These are phyloP conservation scores for Candida pini DNA, from an alignment of 805 yeast species.

Conservation along the genomic window DNA sequence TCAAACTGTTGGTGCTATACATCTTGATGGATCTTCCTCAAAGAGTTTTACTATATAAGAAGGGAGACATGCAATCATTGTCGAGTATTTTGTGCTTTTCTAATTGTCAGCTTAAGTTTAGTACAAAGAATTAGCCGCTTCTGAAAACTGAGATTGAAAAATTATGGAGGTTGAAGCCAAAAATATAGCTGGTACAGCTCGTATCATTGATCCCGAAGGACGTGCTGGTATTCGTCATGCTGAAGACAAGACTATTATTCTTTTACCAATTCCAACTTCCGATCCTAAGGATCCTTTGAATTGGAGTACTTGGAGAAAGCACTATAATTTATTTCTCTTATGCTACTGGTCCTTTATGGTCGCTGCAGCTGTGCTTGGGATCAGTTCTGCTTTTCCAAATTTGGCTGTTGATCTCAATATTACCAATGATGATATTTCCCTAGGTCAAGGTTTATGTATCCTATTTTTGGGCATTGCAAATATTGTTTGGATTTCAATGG, in stretches of 20 bases:
- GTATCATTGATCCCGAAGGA: slow-evolving; percentile 38
- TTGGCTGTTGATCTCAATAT: slow-evolving; percentile 12
- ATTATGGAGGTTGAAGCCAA: too few relatives aligned
- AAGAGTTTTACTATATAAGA: too few relatives aligned
- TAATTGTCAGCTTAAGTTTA: too few relatives aligned
- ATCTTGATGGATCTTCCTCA: too few relatives aligned
- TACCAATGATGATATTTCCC: slow-evolving; percentile 29
- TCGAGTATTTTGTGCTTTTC: too few relatives aligned
- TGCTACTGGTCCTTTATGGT: slow-evolving; percentile 31
- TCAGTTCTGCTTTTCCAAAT: slow-evolving; percentile 23
- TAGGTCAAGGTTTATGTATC: slow-evolving; percentile 34
- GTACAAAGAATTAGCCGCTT: too few relatives aligned
- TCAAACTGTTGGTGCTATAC: too few relatives aligned
- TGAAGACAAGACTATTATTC: slow-evolving; percentile 35
- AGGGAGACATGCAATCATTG: too few relatives aligned
- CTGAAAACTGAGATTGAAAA: too few relatives aligned
- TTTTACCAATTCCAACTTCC: slow-evolving; percentile 61
- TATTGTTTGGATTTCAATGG: slow-evolving; percentile 32
- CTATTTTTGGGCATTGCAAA: slow-evolving; percentile 37
- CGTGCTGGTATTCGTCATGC: slow-evolving; percentile 4
- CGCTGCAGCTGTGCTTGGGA: slow-evolving; percentile 22
- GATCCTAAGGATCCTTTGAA: slow-evolving; percentile 69
- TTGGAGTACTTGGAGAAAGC: slow-evolving; percentile 49
- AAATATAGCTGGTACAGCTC: slow-evolving; percentile 49
- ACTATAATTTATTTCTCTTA: slow-evolving; percentile 38